A percentile compares a stretch with the other conserved stretches of the same genome.
phyloP scores from a whole-genome alignment of 441 rosid genomes.

The Erodium texanum region DNA sequence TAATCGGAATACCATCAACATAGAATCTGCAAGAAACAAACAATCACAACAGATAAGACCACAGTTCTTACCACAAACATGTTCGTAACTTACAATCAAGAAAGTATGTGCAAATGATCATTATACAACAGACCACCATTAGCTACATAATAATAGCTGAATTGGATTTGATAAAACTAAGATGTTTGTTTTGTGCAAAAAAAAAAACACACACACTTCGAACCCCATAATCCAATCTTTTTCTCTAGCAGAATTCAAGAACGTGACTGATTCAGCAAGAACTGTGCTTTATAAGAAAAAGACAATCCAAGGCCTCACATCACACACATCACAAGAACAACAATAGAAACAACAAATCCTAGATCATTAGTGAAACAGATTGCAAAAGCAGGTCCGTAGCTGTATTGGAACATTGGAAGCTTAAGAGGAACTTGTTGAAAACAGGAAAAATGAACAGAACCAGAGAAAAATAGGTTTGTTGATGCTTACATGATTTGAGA shows the following conservation, averaged over 20 bases:
- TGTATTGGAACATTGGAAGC: not conserved
- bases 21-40: slow-evolving; percentile 44
- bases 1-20: slow-evolving; percentile 59
- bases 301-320: too few relatives aligned
- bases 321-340: too few relatives aligned
- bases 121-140: too few relatives aligned
- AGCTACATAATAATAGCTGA: slow-evolving; percentile 12
- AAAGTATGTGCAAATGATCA: too few relatives aligned
- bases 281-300: not conserved
- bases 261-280: not conserved
- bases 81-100: too few relatives aligned
- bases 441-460: not conserved
- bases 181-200: not conserved
- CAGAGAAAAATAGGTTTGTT: slow-evolving; percentile 10
- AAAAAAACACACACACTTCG: too few relatives aligned
- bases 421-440: not conserved
- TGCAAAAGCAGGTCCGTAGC: too few relatives aligned
- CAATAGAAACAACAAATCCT: too few relatives aligned
- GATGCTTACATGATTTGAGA: slow-evolving; percentile 65
- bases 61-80: too few relatives aligned
- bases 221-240: not conserved
- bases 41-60: too few relatives aligned
- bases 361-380: too few relatives aligned
- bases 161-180: not conserved
- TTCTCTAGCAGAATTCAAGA: not conserved